Percentiles rank a stretch among this genome's conserved stretches.
phyloP scores from a whole-genome alignment of 345 rosid species.

The Nephelium lappaceum region DNA sequence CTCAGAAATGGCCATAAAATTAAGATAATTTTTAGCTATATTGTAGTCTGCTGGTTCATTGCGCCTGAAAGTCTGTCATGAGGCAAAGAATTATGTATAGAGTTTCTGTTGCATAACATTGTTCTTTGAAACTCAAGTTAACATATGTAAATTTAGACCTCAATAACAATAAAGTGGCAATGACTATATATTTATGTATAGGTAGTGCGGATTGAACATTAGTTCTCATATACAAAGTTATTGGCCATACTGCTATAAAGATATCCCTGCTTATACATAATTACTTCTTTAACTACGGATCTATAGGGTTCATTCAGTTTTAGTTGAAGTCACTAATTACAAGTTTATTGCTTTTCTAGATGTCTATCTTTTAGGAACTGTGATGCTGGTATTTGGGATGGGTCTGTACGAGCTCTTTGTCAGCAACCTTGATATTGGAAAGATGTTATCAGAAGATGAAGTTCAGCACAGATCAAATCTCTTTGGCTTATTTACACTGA shows the following conservation, averaged over 20 bases:
- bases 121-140: background rate
- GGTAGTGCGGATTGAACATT: too few species aligned
- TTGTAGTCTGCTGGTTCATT: background rate
- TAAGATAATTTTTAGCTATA: background rate
- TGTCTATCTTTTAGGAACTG: slow-evolving; percentile 89
- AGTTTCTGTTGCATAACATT: background rate
- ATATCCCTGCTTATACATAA: background rate
- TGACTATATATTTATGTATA: too few species aligned
- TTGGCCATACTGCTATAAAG: background rate
- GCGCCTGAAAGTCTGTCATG: background rate
- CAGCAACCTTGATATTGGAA: slow-evolving; percentile 68
- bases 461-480: slow-evolving; percentile 55
- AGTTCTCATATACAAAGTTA: background rate
- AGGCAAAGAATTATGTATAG: background rate
- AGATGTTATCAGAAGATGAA: slow-evolving; percentile 39
- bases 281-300: background rate
- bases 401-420: slow-evolving; percentile 95
- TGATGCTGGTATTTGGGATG: slow-evolving; percentile 95
- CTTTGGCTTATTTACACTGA: slow-evolving; percentile 73
- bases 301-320: background rate
- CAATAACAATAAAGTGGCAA: background rate
- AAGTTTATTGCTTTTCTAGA: slow-evolving; percentile 43
- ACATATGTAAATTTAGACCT: background rate
- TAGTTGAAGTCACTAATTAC: slow-evolving; percentile 13
- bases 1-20: background rate